A percentile compares a stretch with the other conserved stretches of the same genome.
These are phyloP conservation scores for Rhodomyrtus psidioides DNA, from an alignment of 441 rosid genomes.

Conservation along the genomic window DNA sequence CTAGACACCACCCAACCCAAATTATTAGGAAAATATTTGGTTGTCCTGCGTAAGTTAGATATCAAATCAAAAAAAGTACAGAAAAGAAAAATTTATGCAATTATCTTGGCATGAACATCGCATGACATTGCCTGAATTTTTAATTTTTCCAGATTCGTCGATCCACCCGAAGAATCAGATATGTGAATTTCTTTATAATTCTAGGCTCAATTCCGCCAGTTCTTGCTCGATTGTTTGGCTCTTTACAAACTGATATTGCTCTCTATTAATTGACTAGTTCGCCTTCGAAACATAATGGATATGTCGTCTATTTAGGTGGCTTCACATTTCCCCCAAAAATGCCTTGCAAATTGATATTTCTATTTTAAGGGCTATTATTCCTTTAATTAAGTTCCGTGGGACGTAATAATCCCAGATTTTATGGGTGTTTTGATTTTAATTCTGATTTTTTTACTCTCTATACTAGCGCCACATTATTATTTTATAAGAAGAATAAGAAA, in stretches of 20 bases:
- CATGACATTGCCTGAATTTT: background rate
- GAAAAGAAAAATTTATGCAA: too few relatives aligned
- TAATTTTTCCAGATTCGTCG: background rate
- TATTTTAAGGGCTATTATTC: background rate
- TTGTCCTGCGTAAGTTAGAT: background rate
- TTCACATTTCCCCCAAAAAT: background rate
- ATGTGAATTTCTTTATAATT: background rate
- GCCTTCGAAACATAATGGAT: rapidly evolving
- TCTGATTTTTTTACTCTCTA: background rate
- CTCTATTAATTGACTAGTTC: rapidly evolving
- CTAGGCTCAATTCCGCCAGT: rapidly evolving
- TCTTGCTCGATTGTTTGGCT: background rate
- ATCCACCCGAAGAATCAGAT: rapidly evolving
- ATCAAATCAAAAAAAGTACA: background rate
- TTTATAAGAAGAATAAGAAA: background rate
- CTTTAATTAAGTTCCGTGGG: background rate
- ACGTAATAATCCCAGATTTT: background rate
- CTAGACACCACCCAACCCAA: too few relatives aligned
- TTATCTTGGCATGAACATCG: too few relatives aligned
- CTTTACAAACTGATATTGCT: background rate
- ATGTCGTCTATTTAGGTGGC: background rate
- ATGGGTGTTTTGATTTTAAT: background rate
- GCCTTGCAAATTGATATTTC: background rate
- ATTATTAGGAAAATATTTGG: background rate
- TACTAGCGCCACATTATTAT: background rate